These are phyloP conservation scores for Phytophthora macrochlamydospora DNA, from an alignment of 352 stramenopile species.

Conservation along the genomic window DNA sequence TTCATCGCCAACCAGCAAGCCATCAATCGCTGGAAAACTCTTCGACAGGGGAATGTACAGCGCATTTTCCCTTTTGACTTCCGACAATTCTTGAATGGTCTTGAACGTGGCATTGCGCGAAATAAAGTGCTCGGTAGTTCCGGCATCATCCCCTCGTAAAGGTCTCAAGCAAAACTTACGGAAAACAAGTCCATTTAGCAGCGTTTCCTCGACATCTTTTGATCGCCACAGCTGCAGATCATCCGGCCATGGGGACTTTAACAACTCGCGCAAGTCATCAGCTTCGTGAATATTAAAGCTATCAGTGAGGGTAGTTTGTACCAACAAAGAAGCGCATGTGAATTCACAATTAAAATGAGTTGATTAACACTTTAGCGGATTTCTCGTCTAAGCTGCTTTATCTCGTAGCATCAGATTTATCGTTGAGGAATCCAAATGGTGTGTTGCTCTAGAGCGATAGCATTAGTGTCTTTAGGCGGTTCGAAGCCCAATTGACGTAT, in stretches of 20 bases:
- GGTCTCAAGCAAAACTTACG: slow-evolving; percentile 10
- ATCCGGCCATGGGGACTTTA: slow-evolving; percentile 1
- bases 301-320: slow-evolving; percentile 11
- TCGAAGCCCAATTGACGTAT: no score
- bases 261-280: slow-evolving; percentile 6
- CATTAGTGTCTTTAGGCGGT: no score
- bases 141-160: slow-evolving; percentile 1
- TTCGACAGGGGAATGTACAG: slow-evolving; percentile 36
- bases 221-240: slow-evolving; percentile 13
- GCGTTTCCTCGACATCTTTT: slow-evolving; percentile 9
- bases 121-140: neutral
- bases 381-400: no score
- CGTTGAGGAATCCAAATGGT: no score
- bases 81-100: slow-evolving; percentile 28
- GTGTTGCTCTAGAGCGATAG: no score
- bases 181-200: slow-evolving; percentile 10
- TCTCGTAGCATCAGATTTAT: no score
- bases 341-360: neutral
- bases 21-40: slow-evolving; percentile 39
- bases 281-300: slow-evolving; percentile 1
- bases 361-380: no score
- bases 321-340: slow-evolving; percentile 14
- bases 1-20: slow-evolving; percentile 23
- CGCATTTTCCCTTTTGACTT: slow-evolving; percentile 30
- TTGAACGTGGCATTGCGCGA: slow-evolving; percentile 22